phyloP scores from a whole-genome alignment of 768 basidiomycete species.

The Mrakia hoshinonis region DNA sequence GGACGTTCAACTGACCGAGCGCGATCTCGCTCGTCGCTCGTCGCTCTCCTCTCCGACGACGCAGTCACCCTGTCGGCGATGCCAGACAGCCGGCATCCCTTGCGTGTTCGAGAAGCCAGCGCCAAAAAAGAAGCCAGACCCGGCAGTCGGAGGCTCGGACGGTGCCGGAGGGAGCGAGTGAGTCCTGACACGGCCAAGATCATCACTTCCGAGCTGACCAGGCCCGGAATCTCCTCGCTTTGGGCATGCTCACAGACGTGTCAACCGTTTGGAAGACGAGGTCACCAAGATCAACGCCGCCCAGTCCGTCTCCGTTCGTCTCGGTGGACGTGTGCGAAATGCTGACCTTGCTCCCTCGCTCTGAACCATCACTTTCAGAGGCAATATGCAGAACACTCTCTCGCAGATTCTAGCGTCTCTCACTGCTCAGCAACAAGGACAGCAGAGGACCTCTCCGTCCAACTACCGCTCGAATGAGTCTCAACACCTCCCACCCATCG shows the following conservation, averaged over 20 bases:
- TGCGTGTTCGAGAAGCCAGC: constrained; percentile 88
- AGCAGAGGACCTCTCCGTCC: not conserved
- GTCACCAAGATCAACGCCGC: not conserved
- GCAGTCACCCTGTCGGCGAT: constrained; percentile 81
- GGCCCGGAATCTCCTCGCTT: constrained; percentile 78
- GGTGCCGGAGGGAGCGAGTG: constrained; percentile 27
- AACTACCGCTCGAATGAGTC: not conserved
- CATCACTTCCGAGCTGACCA: constrained; percentile 73
- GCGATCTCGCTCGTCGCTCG: too few species aligned
- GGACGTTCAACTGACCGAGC: too few species aligned
- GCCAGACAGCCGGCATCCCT: constrained; percentile 67
- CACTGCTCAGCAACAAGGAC: not conserved
- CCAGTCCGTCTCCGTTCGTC: constrained; percentile 4
- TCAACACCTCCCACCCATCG: not conserved
- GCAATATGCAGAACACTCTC: constrained; percentile 7
- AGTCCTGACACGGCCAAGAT: not conserved
- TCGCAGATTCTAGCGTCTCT: not conserved
- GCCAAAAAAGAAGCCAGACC: constrained; percentile 58
- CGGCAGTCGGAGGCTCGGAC: constrained; percentile 63
- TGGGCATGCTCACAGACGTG: constrained; percentile 43
- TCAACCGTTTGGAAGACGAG: constrained; percentile 12
- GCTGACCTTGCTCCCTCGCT: not conserved
- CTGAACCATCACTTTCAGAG: not conserved
- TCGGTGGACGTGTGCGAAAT: too few species aligned
- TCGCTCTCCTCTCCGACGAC: constrained; percentile 3